phyloP scores from a whole-genome alignment of 208 protist species.

The Porcisia hertigi region DNA sequence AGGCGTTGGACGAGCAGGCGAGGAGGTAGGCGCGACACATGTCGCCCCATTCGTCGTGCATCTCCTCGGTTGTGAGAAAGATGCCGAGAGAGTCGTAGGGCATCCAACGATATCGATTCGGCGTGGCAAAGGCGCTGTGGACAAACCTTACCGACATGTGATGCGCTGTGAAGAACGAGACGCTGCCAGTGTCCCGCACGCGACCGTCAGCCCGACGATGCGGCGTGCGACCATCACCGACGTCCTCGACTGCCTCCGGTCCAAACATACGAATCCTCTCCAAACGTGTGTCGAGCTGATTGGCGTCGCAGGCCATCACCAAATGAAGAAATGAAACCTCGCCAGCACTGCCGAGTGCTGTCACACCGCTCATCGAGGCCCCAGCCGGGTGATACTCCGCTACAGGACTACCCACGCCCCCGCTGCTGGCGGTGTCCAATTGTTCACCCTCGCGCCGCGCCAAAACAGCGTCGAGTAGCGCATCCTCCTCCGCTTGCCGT shows the following conservation, averaged over 20 bases:
- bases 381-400: conserved; percentile 5
- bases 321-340: conserved; percentile 40
- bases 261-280: conserved; percentile 84
- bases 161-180: conserved; percentile 72
- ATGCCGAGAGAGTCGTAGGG: conserved; percentile 72
- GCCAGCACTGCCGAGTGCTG: neutral
- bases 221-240: conserved; percentile 66
- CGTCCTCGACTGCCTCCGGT: conserved; percentile 70
- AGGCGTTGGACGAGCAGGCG: conserved; percentile 45
- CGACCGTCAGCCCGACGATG: conserved; percentile 50
- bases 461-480: conserved; percentile 66
- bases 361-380: neutral
- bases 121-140: conserved; percentile 64
- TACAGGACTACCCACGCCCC: neutral
- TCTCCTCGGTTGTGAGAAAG: conserved; percentile 34
- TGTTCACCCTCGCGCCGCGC: conserved; percentile 27
- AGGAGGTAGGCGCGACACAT: conserved; percentile 36
- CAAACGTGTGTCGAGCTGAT: conserved; percentile 65
- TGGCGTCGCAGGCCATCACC: conserved; percentile 55
- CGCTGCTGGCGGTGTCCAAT: conserved; percentile 1
- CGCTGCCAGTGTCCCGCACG: conserved; percentile 42
- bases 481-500: conserved; percentile 65
- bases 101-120: conserved; percentile 80
- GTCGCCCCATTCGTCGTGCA: conserved; percentile 4
- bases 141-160: conserved; percentile 46